Evolutionary conservation across 306 rosid species (phyloP), one percentile per base, ranked within the genome.

Genomic region (Benincasa hispida): DNA sequence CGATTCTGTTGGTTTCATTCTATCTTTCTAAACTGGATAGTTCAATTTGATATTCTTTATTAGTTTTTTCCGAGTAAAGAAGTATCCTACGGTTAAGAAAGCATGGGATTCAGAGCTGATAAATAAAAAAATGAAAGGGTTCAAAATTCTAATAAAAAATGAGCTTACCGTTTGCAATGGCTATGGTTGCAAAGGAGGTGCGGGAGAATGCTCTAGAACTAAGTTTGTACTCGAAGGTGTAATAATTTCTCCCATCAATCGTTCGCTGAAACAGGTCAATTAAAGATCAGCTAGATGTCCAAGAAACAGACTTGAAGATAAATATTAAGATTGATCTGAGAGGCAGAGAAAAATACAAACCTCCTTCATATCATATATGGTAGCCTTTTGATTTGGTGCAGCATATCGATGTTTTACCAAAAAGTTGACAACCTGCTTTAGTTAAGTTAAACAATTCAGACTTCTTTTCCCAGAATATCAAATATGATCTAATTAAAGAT

Each of bases 91-190:
- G 57, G 21, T 69, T 45, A 12, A 25, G 14, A 1, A 27, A 70
- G 1, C 17, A 18, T 9, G 41, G 12, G 11, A 27, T 19, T 28
- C 13, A 54, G 34, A 53, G 77, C 63, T 74, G 28, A 74, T 27
- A 50, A 10, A 74, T 74, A 19, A 75, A 75, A 5, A 39, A 10
- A 55, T 34, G 66, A 59, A 72, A 72, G 25, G 28, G 57, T 18
- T 4, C 28, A 48, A 50, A 41, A 72, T 58, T 75, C 78, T 55
- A 34, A 75, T 56, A 54, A 6, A 32, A 18, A 11, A 50, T 51
- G 34, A 50, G 65, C 89, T 85, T 55, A 89, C 99, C 99, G 62
- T 92, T 95, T 84, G 88, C 98, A 85, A 95, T 84, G 22, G 97
- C 98, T 63, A 95, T 83, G 79, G 97, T 89, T 73, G 96, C 86